A percentile compares a stretch with the other conserved stretches of the same genome.
Conservation (phyloP, 2,329 filamentous ascomycete species). For the Colletotrichum australisinense region DNA sequence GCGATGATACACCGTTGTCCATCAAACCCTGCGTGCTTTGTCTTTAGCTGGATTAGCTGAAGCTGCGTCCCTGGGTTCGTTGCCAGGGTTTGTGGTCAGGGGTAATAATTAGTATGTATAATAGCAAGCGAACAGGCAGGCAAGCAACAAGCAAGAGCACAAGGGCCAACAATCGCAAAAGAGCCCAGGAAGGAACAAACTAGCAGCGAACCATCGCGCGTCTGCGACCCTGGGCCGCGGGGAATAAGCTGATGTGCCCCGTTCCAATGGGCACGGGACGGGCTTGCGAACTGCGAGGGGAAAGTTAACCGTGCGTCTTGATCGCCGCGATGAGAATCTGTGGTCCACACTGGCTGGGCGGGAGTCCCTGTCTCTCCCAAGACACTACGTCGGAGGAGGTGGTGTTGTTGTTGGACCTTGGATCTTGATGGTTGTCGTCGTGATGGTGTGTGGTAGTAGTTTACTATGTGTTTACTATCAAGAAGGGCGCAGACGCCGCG, state of each 20-base stretch:
- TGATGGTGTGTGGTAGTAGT: neutral
- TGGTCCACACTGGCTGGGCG: constrained; percentile 2
- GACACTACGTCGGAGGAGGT: neutral
- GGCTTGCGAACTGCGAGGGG: neutral
- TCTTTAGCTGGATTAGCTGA: neutral
- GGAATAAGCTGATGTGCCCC: constrained; percentile 12
- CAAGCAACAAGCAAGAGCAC: neutral
- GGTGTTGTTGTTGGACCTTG: neutral
- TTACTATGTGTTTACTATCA: neutral
- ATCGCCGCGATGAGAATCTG: constrained; percentile 20
- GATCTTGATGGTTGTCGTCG: neutral
- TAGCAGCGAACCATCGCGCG: constrained; percentile 8
- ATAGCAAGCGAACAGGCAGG: neutral
- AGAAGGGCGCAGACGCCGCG: neutral
- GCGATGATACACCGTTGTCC: neutral
- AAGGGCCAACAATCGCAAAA: neutral
- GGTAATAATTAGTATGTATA: neutral
- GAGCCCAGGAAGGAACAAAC: neutral
- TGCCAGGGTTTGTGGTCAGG: neutral
- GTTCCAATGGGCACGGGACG: constrained; percentile 12
- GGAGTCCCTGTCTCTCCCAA: neutral
- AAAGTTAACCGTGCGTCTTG: constrained; percentile 19
- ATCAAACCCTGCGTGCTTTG: neutral
- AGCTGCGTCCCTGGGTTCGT: neutral
- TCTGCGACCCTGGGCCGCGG: constrained; percentile 13